Evolutionary conservation across 805 yeast genomes (phyloP), one percentile per base, ranked within the genome.

Genomic region (Myxozyma lipomycoides): DNA sequence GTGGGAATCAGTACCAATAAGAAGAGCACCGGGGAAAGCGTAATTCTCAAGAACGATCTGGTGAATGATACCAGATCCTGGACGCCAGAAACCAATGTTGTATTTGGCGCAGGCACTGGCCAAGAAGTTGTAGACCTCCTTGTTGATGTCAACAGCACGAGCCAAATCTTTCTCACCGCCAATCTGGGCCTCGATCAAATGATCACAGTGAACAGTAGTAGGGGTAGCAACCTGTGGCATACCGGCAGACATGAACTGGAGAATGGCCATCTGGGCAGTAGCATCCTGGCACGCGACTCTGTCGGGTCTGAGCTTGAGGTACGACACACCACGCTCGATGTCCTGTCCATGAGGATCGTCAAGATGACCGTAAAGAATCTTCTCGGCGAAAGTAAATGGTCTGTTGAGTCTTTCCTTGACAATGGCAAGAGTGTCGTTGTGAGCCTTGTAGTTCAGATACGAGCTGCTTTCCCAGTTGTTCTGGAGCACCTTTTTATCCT

Each of bases 281-380:
- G 98, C 98, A 76, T 93, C 98, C 76, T 93, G 98, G 95, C 95
- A 91, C 24, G 98, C 98, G 43, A 93, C 98, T 69, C 98, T 82
- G 68, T 93, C 98, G 22, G 98, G 98, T 68, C 86, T 81, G 63
- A 93, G 78, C 75, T 93, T 93, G 69, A 93, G 78, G 72, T 93
- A 93, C 46, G 90, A 81, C 44, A 82, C 75, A 61, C 98, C 99
- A 72, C 98, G 81, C 57, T 78, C 77, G 46, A 73, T 63, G 34
- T 49, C 58, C 50, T 55, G 59, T 25, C 52, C 95, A 62, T 86
- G 91, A 34, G 96, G 96, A 62, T 88, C 76, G 51, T 82, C 86
- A 67, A 93, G 76, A 71, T 93, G 99, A 19, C 96, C 87, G 70
- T 93, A 93, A 56, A 93, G 76, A 62, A 89, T 82, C 73, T 93